phyloP scores from a whole-genome alignment of 139 green algal species.

The Chlamydomonas incerta region DNA sequence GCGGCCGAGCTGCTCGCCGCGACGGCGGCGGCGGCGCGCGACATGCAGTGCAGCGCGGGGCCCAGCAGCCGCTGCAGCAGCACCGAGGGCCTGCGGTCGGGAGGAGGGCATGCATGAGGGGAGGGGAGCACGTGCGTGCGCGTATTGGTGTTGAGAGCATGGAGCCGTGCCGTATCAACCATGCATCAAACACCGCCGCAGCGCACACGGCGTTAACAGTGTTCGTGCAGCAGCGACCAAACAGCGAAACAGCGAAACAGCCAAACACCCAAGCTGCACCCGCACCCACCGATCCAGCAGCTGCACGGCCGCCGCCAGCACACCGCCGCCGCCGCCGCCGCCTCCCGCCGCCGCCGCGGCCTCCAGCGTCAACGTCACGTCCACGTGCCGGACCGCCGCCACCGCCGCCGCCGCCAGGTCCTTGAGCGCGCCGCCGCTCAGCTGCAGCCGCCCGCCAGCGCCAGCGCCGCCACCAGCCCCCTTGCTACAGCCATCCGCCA shows the following conservation, averaged over 20 bases:
- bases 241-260: no score
- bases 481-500: background rate
- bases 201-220: no score
- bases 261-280: no score
- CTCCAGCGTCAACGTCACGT: background rate
- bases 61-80: conserved; percentile 27
- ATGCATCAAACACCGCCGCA: no score
- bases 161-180: no score
- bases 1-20: background rate
- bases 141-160: no score
- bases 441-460: no score
- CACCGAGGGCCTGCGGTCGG: no score
- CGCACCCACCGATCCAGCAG: background rate
- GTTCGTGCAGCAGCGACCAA: no score
- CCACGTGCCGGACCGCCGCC: background rate
- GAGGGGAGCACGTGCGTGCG: no score
- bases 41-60: background rate
- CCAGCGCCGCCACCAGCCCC: no score
- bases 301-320: background rate
- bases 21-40: background rate
- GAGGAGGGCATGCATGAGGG: no score
- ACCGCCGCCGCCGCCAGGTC: conserved; percentile 5
- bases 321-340: background rate
- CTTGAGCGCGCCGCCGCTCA: background rate
- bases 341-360: background rate